A percentile compares a stretch with the other conserved stretches of the same genome.
phyloP scores from a whole-genome alignment of 352 stramenopile species.

The Phytophthora sp. region DNA sequence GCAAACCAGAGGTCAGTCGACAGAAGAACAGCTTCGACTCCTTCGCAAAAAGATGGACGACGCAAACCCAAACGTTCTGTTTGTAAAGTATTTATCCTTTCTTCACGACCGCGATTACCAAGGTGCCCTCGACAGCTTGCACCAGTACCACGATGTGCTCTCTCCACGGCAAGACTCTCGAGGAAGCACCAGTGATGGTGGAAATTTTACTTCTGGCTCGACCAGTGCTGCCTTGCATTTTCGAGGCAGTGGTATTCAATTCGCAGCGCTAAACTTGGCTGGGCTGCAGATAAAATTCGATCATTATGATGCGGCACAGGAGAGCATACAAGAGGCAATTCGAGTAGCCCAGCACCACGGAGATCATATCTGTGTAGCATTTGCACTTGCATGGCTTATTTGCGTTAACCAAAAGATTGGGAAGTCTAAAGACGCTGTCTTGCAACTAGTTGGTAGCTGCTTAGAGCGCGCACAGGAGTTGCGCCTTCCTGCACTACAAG shows the following conservation, averaged over 20 bases:
- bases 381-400: conserved; percentile 91
- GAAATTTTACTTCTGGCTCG: conserved; percentile 14
- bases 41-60: conserved; percentile 33
- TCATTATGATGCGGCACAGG: conserved; percentile 70
- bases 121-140: conserved; percentile 88
- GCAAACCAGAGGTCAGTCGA: neutral
- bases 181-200: conserved; percentile 3
- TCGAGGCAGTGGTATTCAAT: conserved; percentile 82
- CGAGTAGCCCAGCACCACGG: conserved; percentile 92
- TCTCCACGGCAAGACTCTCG: conserved; percentile 54
- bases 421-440: conserved; percentile 54
- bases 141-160: conserved; percentile 94
- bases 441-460: conserved; percentile 54
- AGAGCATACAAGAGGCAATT: conserved; percentile 93
- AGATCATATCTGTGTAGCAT: conserved; percentile 92
- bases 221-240: conserved; percentile 42
- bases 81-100: conserved; percentile 88
- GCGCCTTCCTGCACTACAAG: conserved; percentile 53
- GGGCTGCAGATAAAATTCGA: conserved; percentile 89
- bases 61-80: conserved; percentile 67
- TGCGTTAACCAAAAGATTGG: conserved; percentile 69
- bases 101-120: conserved; percentile 86
- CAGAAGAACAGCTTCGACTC: conserved; percentile 23
- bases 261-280: conserved; percentile 90
- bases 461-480: conserved; percentile 70